Conservation (phyloP, 306 rosid species). For the Quercus parvula region DNA sequence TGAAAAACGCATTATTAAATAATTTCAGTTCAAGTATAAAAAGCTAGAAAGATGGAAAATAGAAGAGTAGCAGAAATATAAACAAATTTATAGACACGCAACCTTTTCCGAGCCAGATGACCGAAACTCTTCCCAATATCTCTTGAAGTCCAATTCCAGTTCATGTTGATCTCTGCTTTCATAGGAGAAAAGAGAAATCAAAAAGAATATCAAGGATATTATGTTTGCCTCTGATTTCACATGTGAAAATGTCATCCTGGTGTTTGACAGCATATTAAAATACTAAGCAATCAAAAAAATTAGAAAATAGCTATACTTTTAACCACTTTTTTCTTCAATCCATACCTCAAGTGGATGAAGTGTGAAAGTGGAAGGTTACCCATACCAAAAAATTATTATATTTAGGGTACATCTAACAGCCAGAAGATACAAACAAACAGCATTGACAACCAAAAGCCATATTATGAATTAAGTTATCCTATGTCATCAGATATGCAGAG, state of each 20-base stretch:
- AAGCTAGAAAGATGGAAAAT: slow-evolving; percentile 5
- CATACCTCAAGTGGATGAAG: not conserved
- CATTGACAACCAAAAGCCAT: not conserved
- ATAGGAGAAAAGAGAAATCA: slow-evolving; percentile 11
- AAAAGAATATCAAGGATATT: not conserved
- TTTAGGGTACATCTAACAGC: not conserved
- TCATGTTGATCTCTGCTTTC: slow-evolving; percentile 88
- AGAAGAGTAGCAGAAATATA: slow-evolving; percentile 1
- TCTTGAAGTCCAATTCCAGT: slow-evolving; percentile 99
- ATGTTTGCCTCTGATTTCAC: not conserved
- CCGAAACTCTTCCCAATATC: slow-evolving; percentile 98
- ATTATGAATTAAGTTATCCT: not conserved
- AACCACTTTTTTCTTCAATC: not conserved
- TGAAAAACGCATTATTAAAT: slow-evolving; percentile 23
- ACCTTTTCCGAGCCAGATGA: slow-evolving; percentile 99
- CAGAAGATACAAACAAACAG: not conserved
- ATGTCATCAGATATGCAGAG: not conserved
- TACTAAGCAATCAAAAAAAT: not conserved
- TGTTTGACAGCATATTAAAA: not conserved
- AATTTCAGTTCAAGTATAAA: not conserved
- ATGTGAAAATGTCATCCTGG: not conserved
- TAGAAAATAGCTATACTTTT: not conserved
- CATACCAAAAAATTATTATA: not conserved
- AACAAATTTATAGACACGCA: slow-evolving; percentile 6
- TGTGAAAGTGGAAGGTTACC: not conserved